Evolutionary conservation across 805 yeast species (phyloP).

Genomic region (Nadsonia fulvescens): DNA sequence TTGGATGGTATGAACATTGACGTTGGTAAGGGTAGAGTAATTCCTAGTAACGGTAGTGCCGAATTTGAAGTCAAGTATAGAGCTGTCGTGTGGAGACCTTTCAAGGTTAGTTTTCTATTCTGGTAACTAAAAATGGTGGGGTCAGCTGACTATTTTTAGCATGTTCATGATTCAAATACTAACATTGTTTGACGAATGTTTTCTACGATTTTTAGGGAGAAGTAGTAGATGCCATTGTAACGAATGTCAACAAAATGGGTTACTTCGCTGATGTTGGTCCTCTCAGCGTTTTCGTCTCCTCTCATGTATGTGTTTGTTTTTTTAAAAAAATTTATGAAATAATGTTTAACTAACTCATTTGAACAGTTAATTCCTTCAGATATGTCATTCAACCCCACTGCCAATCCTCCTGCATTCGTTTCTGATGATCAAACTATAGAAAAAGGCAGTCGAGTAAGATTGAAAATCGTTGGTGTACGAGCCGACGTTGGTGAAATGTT

Average conservation of each 20-base stretch:
- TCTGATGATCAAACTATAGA: slow-evolving; percentile 89
- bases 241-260: slow-evolving; percentile 87
- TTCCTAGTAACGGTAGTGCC: slow-evolving; percentile 86
- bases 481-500: slow-evolving; percentile 94
- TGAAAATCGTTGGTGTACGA: slow-evolving; percentile 92
- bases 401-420: slow-evolving; percentile 96
- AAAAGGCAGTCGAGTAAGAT: slow-evolving; percentile 83
- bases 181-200: background rate
- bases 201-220: slow-evolving; percentile 41
- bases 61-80: slow-evolving; percentile 91
- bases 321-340: background rate
- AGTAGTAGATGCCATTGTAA: slow-evolving; percentile 92
- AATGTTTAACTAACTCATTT: slow-evolving; percentile 1
- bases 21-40: slow-evolving; percentile 82
- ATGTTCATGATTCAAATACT: no score
- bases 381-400: slow-evolving; percentile 83
- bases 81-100: slow-evolving; percentile 96
- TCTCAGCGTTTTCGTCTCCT: slow-evolving; percentile 80
- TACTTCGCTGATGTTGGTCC: slow-evolving; percentile 98
- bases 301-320: slow-evolving; percentile 29
- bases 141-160: no score
- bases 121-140: no score
- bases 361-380: slow-evolving; percentile 68
- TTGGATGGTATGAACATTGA: slow-evolving; percentile 87
- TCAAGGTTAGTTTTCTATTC: slow-evolving; percentile 38